A percentile compares a stretch with the other conserved stretches of the same genome.
Conservation (phyloP, 352 stramenopile species). For the Globisporangium middletonii region DNA sequence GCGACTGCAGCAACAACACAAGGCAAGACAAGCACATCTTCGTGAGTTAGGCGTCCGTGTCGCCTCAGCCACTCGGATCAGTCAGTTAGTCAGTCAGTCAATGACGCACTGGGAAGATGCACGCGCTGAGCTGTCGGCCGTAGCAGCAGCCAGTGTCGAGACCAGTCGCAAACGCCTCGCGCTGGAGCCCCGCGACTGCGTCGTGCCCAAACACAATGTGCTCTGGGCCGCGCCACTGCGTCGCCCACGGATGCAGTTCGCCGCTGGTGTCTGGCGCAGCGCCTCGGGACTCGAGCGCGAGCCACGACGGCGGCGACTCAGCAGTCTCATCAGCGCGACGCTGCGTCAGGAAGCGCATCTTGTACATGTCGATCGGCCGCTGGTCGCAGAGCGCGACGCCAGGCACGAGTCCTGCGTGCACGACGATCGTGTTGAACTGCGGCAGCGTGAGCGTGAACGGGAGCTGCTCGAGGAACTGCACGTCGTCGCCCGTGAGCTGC, state of each 20-base stretch:
- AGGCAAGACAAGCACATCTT: not conserved
- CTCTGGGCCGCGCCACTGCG: constrained; percentile 67
- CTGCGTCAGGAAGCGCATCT: constrained; percentile 76
- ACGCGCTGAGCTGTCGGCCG: constrained; percentile 77
- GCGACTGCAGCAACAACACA: not conserved
- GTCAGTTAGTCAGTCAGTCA: not conserved
- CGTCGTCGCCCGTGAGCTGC: constrained; percentile 44
- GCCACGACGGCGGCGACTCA: constrained; percentile 14
- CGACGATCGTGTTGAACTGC: constrained; percentile 46
- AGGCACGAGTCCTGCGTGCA: constrained; percentile 70
- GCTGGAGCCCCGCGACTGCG: constrained; percentile 77
- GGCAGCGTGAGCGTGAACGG: constrained; percentile 74
- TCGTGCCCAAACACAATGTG: constrained; percentile 92
- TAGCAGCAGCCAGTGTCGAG: constrained; percentile 92
- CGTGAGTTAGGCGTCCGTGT: not conserved
- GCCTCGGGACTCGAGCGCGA: constrained; percentile 25
- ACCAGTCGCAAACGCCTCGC: constrained; percentile 85
- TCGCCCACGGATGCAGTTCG: constrained; percentile 54
- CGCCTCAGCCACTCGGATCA: not conserved
- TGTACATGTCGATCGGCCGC: constrained; percentile 87
- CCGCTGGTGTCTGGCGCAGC: constrained; percentile 9
- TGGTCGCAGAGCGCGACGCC: constrained; percentile 73
- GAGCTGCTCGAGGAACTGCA: constrained; percentile 63
- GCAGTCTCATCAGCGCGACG: constrained; percentile 25
- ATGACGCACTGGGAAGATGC: constrained; percentile 72